Base-by-base conservation (phyloP, 2,329 filamentous ascomycete species). In the Malbranchea cinnamomea region DNA sequence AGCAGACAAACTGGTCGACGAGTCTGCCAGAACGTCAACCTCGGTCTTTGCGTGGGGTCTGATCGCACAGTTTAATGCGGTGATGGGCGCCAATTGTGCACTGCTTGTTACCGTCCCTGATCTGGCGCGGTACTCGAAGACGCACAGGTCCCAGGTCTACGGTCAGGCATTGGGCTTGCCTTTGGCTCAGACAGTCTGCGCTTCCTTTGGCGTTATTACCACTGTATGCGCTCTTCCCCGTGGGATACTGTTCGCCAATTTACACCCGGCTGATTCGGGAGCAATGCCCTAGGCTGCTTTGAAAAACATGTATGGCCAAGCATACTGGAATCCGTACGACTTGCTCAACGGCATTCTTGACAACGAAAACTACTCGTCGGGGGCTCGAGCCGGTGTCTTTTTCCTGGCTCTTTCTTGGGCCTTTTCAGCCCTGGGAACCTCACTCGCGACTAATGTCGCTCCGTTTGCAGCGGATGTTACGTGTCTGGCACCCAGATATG, bases 321-420 rank as follows among this genome's bases (percentile, higher is more conserved):
- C 47, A 3, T 53, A 52, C 37, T 55, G 53, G 52, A 55, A 55
- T 19, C 40, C 49, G 5, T 54, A 52, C 41, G 52, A 54, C 23
- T 37, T 56, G 5, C 41, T 55, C 2, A 46, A 52, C 5, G 44
- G 49, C 6, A 54, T 57, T 9, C 39, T 57, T 5, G 53, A 57
- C 21, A 48, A 51, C 31, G n/a, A n/a, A n/a, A 41, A 52, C 14
- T 53, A 50, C 40, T 47, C 37, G 3, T 39, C 49, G 1, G 45
- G 39, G 2, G 42, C 43, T 2, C 40, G 53, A 3, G 42, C 47
- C 0, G 53, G 46, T 1, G 45, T 57, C 18, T 54, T 55, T 30
- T 49, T 57, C 11, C 49, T 40, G 4, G 38, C 43, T 14, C 36
- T 38, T 4, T 26, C 35, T 6, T 43, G 42, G 28, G 41, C 41